Evolutionary conservation across 192 early-diverging fungal species (phyloP), one percentile per base, ranked within the genome.

Genomic region (Coemansia sp.): DNA sequence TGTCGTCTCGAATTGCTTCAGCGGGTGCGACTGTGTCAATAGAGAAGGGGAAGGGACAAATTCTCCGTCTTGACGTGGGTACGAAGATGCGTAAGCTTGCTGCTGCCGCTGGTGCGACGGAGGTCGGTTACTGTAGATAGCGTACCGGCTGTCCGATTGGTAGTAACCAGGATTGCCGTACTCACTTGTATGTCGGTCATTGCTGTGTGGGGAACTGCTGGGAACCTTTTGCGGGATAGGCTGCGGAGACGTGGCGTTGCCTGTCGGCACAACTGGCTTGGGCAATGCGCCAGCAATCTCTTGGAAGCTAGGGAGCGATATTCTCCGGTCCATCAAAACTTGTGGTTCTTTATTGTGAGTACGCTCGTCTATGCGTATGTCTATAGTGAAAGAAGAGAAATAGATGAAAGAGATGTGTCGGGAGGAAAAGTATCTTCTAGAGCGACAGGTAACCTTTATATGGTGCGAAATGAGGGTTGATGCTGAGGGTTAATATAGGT

Each of bases 291-390:
- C 55, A 15, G 80, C 68, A 56, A 82, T 77, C 67, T 82, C 75
- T 50, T 68, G 63, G 61, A 82, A 77, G 55, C 75, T 68, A 17
- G 80, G 80, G 20, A 82, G 75, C 24, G 75, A 77, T 58, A 82
- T 62, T 22, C 75, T 69, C 58, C 79, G 69, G 58, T 77, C 72
- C 76, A 78, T 78, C 6, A 38, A 19, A 6, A 11, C 27, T 31
- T 32, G 55, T 34, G 15, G 55, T 2, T 32, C 29, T 17, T 32
- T 58, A 17, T 17, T 58, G 4, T 7, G 1, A n/a, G 15, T 6
- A 17, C 55, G 13, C 29, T 12, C 31, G 55, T 32, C 1, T 17
- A 17, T n/a, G 15, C n/a, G 27, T 17, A 32, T 15, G 45, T 34
- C 22, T 46, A 22, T 46, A 2, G 44, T 17, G 39, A 34, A 62